Evolutionary conservation across 805 yeast genomes (phyloP), one percentile per base, ranked within the genome.

Genomic region (Cyberlindnera subsufficiens): DNA sequence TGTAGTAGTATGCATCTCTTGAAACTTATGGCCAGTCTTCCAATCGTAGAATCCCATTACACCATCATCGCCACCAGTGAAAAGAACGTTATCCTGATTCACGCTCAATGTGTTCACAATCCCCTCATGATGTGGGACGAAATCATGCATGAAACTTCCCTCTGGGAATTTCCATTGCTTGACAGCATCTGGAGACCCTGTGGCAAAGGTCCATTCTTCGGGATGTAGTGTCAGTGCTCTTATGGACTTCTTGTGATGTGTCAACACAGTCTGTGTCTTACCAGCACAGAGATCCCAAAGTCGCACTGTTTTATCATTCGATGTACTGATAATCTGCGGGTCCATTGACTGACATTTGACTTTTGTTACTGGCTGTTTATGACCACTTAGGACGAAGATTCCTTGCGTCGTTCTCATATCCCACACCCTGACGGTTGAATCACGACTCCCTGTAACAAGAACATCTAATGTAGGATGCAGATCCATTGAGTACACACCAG

Each of bases 201-300:
- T 77, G 3, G 85, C 80, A 67, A 91, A 73, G 1, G 95, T 81
- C 57, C 74, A 69, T 53, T 83, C 93, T 1, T 66, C 60, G 0
- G 90, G 88, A 55, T 84, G 88, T 22, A 80, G 51, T 0, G 77
- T 71, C 53, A 93, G 65, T 44, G 84, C 81, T 53, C 98, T 73
- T 1, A 93, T 84, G 20, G 90, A 74, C 57, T 86, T 86, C 35
- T 81, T 71, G 63, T 91, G 99, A 48, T 88, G 95, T 0, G 98
- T 89, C 25, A 95, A 60, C 0, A 86, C 78, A 13, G 84, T 68
- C 47, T 68, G 70, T 2, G 90, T 74, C 50, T 78, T 78, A 6
- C 91, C 96, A 17, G 89, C 87, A 4, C 84, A 77, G 25, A 88
- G 58, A 61, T 93, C 98, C 96, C 96, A 93, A n/a, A 90, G 66